Evolutionary conservation across 164 flowering plant genomes (phyloP).

Genomic region (Hamamelis virginiana): DNA sequence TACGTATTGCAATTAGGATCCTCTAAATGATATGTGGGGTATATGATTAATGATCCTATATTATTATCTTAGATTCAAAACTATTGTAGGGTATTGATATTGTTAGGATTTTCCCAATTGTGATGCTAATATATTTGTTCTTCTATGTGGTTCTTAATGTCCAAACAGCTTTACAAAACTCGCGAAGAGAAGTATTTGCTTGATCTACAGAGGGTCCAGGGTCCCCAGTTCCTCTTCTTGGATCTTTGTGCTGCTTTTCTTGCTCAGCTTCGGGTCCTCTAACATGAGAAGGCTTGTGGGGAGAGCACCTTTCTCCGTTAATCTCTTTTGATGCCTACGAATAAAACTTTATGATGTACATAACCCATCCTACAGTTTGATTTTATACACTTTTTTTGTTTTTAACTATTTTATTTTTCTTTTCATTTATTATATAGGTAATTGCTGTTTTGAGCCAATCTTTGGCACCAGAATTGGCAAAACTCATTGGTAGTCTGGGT

Average conservation of each 20-base stretch:
- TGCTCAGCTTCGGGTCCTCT: conserved; percentile 69
- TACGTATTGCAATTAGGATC: too few species aligned
- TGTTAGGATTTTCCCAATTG: neutral
- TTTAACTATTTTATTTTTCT: too few species aligned
- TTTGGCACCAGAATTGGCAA: too few species aligned
- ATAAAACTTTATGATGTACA: conserved; percentile 13
- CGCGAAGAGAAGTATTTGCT: conserved; percentile 69
- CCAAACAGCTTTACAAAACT: conserved; percentile 62
- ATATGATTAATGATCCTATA: too few species aligned
- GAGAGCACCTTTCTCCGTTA: neutral
- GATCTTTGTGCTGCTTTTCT: conserved; percentile 77
- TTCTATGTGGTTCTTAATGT: neutral
- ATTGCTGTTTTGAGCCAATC: too few species aligned
- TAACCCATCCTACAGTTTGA: neutral
- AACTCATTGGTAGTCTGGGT: too few species aligned
- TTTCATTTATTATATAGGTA: too few species aligned
- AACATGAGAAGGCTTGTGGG: neutral
- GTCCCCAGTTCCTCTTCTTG: conserved; percentile 67
- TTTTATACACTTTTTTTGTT: too few species aligned
- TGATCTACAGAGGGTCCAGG: conserved; percentile 68
- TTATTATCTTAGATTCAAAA: too few species aligned
- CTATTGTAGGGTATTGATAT: neutral
- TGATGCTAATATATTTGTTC: conserved; percentile 1
- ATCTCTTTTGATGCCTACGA: conserved; percentile 11
- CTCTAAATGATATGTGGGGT: too few species aligned